These are phyloP conservation scores for Trichosporon coremiiforme DNA, from an alignment of 1,284 basidiomycete genomes.

Conservation along the genomic window DNA sequence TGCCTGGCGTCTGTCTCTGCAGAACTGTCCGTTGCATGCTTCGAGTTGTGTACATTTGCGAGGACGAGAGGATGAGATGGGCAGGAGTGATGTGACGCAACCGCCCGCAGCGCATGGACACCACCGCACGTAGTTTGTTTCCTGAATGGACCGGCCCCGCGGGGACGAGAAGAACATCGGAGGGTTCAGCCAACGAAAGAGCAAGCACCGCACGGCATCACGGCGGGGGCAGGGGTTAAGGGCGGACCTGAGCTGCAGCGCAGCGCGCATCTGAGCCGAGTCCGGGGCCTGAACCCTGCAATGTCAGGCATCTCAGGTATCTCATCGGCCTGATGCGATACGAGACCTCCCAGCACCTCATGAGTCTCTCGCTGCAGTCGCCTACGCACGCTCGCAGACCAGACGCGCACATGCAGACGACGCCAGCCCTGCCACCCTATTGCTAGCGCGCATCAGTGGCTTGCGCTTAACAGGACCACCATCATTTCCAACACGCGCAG, in stretches of 20 bases:
- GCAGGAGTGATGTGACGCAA: not conserved
- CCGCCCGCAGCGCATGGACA: not conserved
- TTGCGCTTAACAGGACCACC: not conserved
- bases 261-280: constrained; percentile 11
- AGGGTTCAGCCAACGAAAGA: not conserved
- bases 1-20: not conserved
- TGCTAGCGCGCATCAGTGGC: constrained; percentile 8
- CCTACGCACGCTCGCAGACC: not conserved
- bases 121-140: not conserved
- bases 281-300: constrained; percentile 10
- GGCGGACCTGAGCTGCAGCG: constrained; percentile 12
- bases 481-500: not conserved
- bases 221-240: not conserved
- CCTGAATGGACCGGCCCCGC: constrained; percentile 8
- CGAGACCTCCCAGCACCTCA: constrained; percentile 1
- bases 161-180: not conserved
- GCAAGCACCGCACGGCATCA: not conserved
- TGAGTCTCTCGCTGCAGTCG: not conserved
- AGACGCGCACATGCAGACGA: constrained; percentile 6
- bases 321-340: constrained; percentile 4
- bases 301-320: not conserved
- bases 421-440: not conserved
- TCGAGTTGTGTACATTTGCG: not conserved
- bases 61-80: not conserved
- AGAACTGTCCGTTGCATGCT: not conserved